Percentiles rank a stretch among this genome's conserved stretches.
phyloP scores from a whole-genome alignment of 768 basidiomycete species.

The Suillus occidentalis region DNA sequence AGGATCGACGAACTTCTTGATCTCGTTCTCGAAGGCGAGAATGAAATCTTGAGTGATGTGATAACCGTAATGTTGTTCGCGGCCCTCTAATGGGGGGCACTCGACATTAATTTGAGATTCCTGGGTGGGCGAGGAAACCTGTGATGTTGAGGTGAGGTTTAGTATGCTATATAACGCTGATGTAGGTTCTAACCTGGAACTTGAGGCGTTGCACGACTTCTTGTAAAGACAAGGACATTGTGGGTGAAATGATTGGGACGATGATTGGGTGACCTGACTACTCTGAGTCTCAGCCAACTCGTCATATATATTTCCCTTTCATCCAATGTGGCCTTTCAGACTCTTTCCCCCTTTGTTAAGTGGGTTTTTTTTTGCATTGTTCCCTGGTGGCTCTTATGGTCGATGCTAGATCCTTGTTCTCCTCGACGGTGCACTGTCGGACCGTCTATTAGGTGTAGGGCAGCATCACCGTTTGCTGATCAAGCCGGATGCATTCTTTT shows the following conservation, averaged over 20 bases:
- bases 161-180: neutral
- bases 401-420: neutral
- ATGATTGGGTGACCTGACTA: neutral
- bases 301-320: neutral
- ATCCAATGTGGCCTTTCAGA: neutral
- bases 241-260: neutral
- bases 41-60: neutral
- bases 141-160: neutral
- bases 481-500: no score
- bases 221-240: neutral
- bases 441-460: no score
- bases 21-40: neutral
- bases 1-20: neutral
- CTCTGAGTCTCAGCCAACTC: neutral
- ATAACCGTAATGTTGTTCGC: neutral
- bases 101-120: neutral
- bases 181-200: neutral
- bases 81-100: neutral
- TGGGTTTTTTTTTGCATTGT: neutral
- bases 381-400: neutral
- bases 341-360: neutral
- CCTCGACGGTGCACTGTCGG: no score
- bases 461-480: no score
- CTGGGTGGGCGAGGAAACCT: neutral
- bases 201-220: neutral